A percentile compares a stretch with the other conserved stretches of the same genome.
Conservation (phyloP, 345 rosid species). For the Kernera saxatilis region DNA sequence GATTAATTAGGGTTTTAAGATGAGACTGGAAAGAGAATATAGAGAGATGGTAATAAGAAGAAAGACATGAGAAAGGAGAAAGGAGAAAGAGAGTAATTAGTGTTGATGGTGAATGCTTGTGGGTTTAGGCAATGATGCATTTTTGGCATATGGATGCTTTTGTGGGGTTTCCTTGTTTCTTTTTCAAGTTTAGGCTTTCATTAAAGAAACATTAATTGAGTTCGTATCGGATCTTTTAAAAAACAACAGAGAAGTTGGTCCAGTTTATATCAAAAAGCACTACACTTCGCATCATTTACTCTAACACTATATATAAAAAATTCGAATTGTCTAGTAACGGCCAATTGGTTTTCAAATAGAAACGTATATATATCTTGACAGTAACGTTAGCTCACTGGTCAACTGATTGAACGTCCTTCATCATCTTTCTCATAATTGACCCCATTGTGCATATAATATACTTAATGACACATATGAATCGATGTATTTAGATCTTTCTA, state of each 20-base stretch:
- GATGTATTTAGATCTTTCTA: too few relatives aligned
- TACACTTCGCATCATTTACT: neutral
- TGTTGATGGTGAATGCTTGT: constrained; percentile 21
- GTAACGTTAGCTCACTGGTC: neutral
- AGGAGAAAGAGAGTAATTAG: constrained; percentile 8
- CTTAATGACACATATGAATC: too few relatives aligned
- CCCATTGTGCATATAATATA: too few relatives aligned
- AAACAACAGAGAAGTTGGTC: neutral
- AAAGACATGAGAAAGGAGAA: neutral
- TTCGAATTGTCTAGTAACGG: neutral
- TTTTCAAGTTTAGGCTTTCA: neutral
- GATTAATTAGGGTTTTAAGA: constrained; percentile 13
- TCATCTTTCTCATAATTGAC: neutral
- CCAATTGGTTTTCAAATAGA: neutral
- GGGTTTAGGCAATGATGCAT: constrained; percentile 30
- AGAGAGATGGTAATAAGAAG: constrained; percentile 12
- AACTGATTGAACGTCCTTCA: neutral
- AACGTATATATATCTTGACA: neutral
- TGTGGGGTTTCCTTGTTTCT: constrained; percentile 27
- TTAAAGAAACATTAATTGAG: neutral
- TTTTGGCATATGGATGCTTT: constrained; percentile 16
- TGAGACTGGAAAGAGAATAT: neutral
- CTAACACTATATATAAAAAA: neutral
- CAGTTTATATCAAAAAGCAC: neutral
- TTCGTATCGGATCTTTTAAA: constrained; percentile 5